Conservation (phyloP, 208 protist species). For the Acanthamoeba sp. region DNA sequence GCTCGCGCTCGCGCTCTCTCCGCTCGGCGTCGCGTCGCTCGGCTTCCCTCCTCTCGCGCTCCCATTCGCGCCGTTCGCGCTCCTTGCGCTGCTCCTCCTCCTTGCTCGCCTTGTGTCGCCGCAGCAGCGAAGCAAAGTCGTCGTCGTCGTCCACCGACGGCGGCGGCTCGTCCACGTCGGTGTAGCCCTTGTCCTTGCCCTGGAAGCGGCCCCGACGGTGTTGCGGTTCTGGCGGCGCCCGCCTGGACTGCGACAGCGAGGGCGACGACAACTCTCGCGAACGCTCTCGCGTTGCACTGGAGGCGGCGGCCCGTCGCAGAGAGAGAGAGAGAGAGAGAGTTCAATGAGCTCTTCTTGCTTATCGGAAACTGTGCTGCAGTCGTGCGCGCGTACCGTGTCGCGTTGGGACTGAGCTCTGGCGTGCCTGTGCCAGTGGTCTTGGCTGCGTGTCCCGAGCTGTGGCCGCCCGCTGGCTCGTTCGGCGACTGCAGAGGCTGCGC, state of each 20-base stretch:
- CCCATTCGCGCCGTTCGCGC: not conserved
- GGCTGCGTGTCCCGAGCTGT: not conserved
- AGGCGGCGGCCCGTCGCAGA: no score
- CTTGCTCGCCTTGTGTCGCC: not conserved
- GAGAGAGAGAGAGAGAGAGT: no score
- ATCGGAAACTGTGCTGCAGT: no score
- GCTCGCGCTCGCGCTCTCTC: not conserved
- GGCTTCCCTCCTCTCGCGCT: not conserved
- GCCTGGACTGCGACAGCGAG: not conserved
- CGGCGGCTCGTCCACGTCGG: not conserved
- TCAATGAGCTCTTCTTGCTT: no score
- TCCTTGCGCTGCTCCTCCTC: conserved; percentile 25
- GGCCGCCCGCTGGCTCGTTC: no score
- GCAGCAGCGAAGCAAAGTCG: not conserved
- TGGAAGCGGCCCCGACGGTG: not conserved
- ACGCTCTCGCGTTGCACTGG: no score
- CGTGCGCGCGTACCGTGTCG: not conserved
- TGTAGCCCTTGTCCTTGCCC: not conserved
- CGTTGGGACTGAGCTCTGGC: not conserved
- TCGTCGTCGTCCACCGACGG: not conserved
- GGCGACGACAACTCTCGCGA: not conserved
- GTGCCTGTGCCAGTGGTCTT: not conserved
- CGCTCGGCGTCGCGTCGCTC: conserved; percentile 5
- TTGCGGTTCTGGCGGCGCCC: not conserved
- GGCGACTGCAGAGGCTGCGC: no score